phyloP scores from a whole-genome alignment of 805 yeast genomes.

The Candida namnaoensis region DNA sequence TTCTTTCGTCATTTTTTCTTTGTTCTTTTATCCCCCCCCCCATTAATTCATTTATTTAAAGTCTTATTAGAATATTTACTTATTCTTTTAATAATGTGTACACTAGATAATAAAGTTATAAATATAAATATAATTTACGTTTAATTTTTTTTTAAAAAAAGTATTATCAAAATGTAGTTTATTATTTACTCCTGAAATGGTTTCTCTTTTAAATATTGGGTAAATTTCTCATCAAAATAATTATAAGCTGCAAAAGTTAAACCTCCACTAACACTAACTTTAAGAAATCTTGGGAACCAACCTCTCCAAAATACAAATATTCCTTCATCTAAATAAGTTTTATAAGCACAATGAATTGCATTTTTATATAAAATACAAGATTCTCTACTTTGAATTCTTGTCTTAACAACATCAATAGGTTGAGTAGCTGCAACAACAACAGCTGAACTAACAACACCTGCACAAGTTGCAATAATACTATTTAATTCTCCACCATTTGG shows the following conservation, averaged over 20 bases:
- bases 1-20: no score
- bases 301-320: constrained; percentile 44
- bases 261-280: constrained; percentile 65
- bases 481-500: constrained; percentile 36
- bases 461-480: constrained; percentile 22
- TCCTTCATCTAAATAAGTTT: constrained; percentile 40
- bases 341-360: constrained; percentile 45
- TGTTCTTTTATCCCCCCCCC: no score
- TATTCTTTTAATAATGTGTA: no score
- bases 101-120: no score
- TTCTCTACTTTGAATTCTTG: constrained; percentile 76
- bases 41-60: no score
- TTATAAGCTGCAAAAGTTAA: constrained; percentile 62
- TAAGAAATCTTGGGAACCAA: constrained; percentile 58
- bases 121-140: no score
- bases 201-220: constrained; percentile 24
- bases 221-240: constrained; percentile 38
- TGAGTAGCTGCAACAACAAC: constrained; percentile 77
- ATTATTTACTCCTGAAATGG: constrained; percentile 19
- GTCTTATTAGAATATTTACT: no score
- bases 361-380: constrained; percentile 51
- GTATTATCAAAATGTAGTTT: no score
- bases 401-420: constrained; percentile 81
- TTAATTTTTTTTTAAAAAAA: no score
- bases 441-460: constrained; percentile 58